Conservation (phyloP, 352 stramenopile species). For the Thalassiosira livingstoniorum region DNA sequence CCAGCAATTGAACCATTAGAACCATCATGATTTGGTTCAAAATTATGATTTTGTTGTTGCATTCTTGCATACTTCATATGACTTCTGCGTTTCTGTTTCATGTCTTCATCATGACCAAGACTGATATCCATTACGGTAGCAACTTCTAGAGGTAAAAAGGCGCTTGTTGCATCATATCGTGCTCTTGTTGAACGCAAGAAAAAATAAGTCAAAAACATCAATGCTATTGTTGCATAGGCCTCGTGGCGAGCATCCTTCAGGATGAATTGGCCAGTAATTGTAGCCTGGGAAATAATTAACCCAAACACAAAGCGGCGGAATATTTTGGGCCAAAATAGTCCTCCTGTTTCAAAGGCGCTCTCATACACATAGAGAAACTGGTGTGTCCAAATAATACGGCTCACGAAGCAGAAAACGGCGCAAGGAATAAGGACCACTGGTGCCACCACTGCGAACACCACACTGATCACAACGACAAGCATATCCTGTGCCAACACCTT, state of each 20-base stretch:
- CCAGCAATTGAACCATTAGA: conserved; percentile 18
- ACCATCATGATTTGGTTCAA: neutral
- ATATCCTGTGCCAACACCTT: conserved; percentile 90
- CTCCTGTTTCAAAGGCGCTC: conserved; percentile 87
- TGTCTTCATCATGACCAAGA: conserved; percentile 75
- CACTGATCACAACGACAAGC: conserved; percentile 86
- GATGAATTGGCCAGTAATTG: conserved; percentile 88
- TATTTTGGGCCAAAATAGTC: conserved; percentile 87
- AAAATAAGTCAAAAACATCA: conserved; percentile 87
- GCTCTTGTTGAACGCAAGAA: conserved; percentile 82
- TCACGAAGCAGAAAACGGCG: conserved; percentile 84
- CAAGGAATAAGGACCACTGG: conserved; percentile 86
- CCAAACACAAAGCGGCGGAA: conserved; percentile 88
- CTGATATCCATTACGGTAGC: conserved; percentile 87
- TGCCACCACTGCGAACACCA: conserved; percentile 87
- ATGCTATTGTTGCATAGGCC: conserved; percentile 83
- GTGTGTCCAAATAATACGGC: conserved; percentile 87
- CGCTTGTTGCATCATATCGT: conserved; percentile 81
- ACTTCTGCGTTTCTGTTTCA: conserved; percentile 30
- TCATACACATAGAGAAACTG: conserved; percentile 89
- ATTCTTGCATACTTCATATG: conserved; percentile 26
- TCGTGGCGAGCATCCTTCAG: conserved; percentile 86
- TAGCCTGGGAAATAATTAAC: conserved; percentile 87
- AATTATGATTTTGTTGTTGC: conserved; percentile 12
- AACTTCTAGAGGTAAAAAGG: conserved; percentile 85